These are phyloP conservation scores for Candida dajiaensis DNA, from an alignment of 805 yeast species.

Conservation along the genomic window DNA sequence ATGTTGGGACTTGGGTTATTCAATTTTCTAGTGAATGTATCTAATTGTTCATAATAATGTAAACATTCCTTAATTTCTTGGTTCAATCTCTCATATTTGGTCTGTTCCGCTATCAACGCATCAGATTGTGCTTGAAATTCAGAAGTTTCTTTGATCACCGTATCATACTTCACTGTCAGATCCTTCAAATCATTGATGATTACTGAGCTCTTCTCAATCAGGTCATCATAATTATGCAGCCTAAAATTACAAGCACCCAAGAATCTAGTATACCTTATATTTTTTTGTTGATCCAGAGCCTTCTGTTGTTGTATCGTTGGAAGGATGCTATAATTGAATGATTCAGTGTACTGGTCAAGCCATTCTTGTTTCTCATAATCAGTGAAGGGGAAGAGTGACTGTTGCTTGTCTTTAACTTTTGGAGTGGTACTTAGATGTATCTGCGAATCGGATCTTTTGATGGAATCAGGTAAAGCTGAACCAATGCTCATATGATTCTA, in stretches of 20 bases:
- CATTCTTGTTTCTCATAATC: slow-evolving; percentile 29
- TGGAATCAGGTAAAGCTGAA: neutral
- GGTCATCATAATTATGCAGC: slow-evolving; percentile 25
- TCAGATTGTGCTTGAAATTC: slow-evolving; percentile 58
- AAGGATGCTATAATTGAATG: slow-evolving; percentile 37
- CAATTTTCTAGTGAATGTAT: slow-evolving; percentile 59
- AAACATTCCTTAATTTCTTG: slow-evolving; percentile 43
- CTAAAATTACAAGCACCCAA: slow-evolving; percentile 28
- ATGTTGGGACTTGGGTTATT: slow-evolving; percentile 66
- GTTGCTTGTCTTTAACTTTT: neutral
- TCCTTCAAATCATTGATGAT: slow-evolving; percentile 41
- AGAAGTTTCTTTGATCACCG: slow-evolving; percentile 54
- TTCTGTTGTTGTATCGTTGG: slow-evolving; percentile 36
- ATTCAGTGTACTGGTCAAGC: slow-evolving; percentile 31
- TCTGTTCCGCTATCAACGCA: slow-evolving; percentile 41
- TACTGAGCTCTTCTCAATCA: slow-evolving; percentile 39
- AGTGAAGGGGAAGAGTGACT: slow-evolving; percentile 21
- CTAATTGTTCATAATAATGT: slow-evolving; percentile 62
- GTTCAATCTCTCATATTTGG: slow-evolving; percentile 35
- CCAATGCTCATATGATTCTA: slow-evolving; percentile 5
- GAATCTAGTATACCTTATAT: slow-evolving; percentile 25
- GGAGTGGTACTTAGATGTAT: neutral
- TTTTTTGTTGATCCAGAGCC: slow-evolving; percentile 32
- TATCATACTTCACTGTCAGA: slow-evolving; percentile 46
- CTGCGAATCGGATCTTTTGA: slow-evolving; percentile 15